phyloP scores from a whole-genome alignment of 805 yeast genomes.

The Saturnispora hagleri region DNA sequence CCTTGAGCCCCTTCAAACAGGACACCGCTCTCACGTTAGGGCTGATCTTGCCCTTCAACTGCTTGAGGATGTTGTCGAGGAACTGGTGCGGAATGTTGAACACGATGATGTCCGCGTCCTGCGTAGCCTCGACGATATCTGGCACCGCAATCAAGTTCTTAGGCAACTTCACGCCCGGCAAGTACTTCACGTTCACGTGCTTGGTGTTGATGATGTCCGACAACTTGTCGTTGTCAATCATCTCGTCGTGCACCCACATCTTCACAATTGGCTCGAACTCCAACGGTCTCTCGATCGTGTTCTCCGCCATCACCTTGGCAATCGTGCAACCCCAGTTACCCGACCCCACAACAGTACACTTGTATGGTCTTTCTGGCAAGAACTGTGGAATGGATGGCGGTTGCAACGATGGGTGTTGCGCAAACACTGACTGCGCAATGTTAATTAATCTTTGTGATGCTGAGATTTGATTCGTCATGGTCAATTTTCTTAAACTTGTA shows the following conservation, averaged over 20 bases:
- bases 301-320: slow-evolving; percentile 91
- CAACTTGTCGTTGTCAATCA: slow-evolving; percentile 64
- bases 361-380: slow-evolving; percentile 32
- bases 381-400: slow-evolving; percentile 13
- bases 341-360: slow-evolving; percentile 78
- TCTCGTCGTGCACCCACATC: slow-evolving; percentile 97
- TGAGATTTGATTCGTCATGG: slow-evolving; percentile 4
- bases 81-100: slow-evolving; percentile 98
- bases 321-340: slow-evolving; percentile 99
- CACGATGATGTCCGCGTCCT: slow-evolving; percentile 75
- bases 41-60: slow-evolving; percentile 67
- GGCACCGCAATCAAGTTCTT: slow-evolving; percentile 84
- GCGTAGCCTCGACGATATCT: slow-evolving; percentile 62
- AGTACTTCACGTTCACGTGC: slow-evolving; percentile 91
- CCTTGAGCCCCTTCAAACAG: slow-evolving; percentile 92
- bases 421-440: slow-evolving; percentile 15
- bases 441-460: slow-evolving; percentile 21
- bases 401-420: slow-evolving; percentile 13
- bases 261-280: slow-evolving; percentile 67
- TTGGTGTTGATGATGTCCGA: slow-evolving; percentile 84
- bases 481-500: not conserved
- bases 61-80: slow-evolving; percentile 63
- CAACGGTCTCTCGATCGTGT: slow-evolving; percentile 60
- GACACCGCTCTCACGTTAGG: slow-evolving; percentile 79
- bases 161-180: slow-evolving; percentile 85